These are phyloP conservation scores for Daedaleopsis sinensis DNA, from an alignment of 768 basidiomycete genomes.

Conservation along the genomic window DNA sequence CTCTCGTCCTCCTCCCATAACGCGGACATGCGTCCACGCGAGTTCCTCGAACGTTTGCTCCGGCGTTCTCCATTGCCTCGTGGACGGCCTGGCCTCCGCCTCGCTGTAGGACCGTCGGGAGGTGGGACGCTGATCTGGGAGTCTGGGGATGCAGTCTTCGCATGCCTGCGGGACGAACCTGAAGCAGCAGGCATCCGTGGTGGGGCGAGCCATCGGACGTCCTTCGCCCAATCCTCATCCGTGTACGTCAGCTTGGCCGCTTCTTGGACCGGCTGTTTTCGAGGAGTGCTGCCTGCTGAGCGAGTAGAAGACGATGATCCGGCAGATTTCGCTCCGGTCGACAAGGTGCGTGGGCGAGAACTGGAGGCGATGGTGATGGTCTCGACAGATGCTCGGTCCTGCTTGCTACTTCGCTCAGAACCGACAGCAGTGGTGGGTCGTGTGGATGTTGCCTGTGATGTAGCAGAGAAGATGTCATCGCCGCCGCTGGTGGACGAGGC, in stretches of 20 bases:
- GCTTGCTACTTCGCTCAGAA: constrained; percentile 25
- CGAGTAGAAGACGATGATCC: constrained; percentile 13
- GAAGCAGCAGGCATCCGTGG: constrained; percentile 22
- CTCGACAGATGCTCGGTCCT: constrained; percentile 5
- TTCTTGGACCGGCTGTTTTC: constrained; percentile 8
- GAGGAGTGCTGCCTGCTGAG: constrained; percentile 13
- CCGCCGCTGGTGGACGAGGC: constrained; percentile 16
- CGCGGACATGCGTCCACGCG: constrained; percentile 38
- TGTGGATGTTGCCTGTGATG: constrained; percentile 41
- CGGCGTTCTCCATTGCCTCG: constrained; percentile 23
- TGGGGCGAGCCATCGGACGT: constrained; percentile 65
- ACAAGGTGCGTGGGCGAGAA: constrained; percentile 16
- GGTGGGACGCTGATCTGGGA: constrained; percentile 12
- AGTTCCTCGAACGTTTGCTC: constrained; percentile 25
- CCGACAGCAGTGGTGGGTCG: constrained; percentile 34
- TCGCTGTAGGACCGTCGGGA: constrained; percentile 3
- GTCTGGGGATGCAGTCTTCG: constrained; percentile 14
- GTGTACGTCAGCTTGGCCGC: constrained; percentile 35
- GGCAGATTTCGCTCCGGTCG: constrained; percentile 10
- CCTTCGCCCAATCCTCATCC: constrained; percentile 68
- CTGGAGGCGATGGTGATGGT: constrained; percentile 28
- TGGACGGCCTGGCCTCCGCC: constrained; percentile 9
- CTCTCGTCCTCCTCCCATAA: constrained; percentile 44
- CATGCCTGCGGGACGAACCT: constrained; percentile 7
- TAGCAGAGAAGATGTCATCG: constrained; percentile 40